Evolutionary conservation across 2,329 filamentous ascomycete species (phyloP).

Genomic region (Talaromyces albobiverticillius): DNA sequence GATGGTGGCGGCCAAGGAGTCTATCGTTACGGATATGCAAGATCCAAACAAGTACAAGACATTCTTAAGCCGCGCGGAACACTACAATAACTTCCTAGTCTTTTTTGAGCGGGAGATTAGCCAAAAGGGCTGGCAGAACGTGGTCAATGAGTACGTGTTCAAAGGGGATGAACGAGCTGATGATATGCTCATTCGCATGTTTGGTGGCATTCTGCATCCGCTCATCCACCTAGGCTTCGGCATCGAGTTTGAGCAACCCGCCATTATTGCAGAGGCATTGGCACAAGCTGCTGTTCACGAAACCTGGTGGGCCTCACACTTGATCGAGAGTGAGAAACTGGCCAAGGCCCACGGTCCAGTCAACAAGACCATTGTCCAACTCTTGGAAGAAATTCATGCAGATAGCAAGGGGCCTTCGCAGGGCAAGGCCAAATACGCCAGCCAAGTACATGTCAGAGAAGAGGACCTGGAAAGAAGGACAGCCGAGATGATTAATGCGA

Average conservation of each 20-base stretch:
- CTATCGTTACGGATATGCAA: slow-evolving; percentile 54
- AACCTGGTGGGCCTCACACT: slow-evolving; percentile 52
- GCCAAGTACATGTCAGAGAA: slow-evolving; percentile 55
- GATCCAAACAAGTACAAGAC: slow-evolving; percentile 55
- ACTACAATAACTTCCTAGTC: slow-evolving; percentile 71
- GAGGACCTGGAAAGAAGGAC: slow-evolving; percentile 57
- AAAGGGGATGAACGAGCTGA: slow-evolving; percentile 62
- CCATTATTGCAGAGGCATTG: slow-evolving; percentile 74
- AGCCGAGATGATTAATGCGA: slow-evolving; percentile 68
- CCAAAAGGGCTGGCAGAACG: slow-evolving; percentile 57
- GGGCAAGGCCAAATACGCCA: slow-evolving; percentile 53
- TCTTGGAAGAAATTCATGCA: slow-evolving; percentile 59
- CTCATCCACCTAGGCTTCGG: slow-evolving; percentile 84
- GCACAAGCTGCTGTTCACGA: slow-evolving; percentile 72
- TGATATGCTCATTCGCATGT: slow-evolving; percentile 67
- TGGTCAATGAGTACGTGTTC: slow-evolving; percentile 68
- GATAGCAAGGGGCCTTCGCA: slow-evolving; percentile 29
- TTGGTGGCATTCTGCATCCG: slow-evolving; percentile 70
- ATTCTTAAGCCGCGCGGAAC: slow-evolving; percentile 60
- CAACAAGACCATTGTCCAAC: slow-evolving; percentile 46
- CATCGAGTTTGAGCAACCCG: slow-evolving; percentile 76
- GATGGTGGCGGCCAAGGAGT: slow-evolving; percentile 45
- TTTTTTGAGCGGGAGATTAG: slow-evolving; percentile 77
- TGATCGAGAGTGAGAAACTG: slow-evolving; percentile 42
- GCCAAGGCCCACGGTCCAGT: slow-evolving; percentile 21